Percentiles rank a stretch among this genome's conserved stretches.
Evolutionary conservation across 352 stramenopile species (phyloP).

Genomic region (Thalassiosira mediterranea): DNA sequence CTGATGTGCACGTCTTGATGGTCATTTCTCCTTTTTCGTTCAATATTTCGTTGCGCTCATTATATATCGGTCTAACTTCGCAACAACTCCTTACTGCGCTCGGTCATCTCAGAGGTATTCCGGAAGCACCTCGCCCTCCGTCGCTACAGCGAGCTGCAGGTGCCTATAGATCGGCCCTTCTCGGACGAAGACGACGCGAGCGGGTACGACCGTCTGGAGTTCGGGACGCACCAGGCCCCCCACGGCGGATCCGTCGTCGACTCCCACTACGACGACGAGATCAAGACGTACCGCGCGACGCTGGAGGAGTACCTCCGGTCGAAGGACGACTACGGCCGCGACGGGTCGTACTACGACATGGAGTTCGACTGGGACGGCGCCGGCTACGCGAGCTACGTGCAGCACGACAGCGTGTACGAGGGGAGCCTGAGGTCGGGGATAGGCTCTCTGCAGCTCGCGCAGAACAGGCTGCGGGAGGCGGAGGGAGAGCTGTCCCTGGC

Average conservation of each 20-base stretch:
- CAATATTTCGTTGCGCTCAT: too few species aligned
- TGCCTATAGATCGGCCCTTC: conserved; percentile 18
- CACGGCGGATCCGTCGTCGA: background rate
- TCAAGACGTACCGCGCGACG: conserved; percentile 14
- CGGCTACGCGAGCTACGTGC: conserved; percentile 3
- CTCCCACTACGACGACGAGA: background rate
- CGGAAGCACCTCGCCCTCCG: conserved; percentile 13
- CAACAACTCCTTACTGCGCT: too few species aligned
- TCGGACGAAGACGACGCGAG: conserved; percentile 17
- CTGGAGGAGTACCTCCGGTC: conserved; percentile 32
- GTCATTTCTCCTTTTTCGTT: too few species aligned
- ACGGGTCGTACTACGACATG: conserved; percentile 28
- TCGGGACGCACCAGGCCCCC: background rate
- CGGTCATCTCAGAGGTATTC: too few species aligned
- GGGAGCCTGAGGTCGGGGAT: conserved; percentile 35
- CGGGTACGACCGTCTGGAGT: background rate
- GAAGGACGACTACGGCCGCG: conserved; percentile 4
- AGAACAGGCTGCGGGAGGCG: conserved; percentile 23
- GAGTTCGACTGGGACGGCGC: too few species aligned
- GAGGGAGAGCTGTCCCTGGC: conserved; percentile 28
- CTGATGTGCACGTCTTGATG: too few species aligned
- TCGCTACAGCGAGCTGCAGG: conserved; percentile 4
- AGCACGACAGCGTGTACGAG: conserved; percentile 38
- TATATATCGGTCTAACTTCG: too few species aligned
- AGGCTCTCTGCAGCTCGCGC: conserved; percentile 26